These are phyloP conservation scores for Dendryphion nanum DNA, from an alignment of 2,329 filamentous ascomycete species.

Conservation along the genomic window DNA sequence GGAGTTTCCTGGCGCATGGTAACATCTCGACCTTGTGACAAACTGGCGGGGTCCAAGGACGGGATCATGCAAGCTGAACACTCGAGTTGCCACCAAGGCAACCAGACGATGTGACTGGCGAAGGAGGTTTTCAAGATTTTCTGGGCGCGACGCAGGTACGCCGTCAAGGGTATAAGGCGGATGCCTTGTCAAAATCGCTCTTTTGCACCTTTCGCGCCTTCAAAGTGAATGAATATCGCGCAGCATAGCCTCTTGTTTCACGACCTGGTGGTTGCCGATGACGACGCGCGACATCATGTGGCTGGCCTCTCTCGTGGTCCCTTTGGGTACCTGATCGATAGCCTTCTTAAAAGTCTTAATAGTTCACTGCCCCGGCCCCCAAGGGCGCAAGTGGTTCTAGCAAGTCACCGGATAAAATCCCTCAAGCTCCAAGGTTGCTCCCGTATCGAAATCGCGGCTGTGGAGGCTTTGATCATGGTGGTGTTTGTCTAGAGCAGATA, in stretches of 20 bases:
- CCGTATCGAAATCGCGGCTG: no score
- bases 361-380: no score
- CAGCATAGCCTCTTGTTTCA: neutral
- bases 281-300: neutral
- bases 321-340: no score
- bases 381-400: no score
- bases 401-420: no score
- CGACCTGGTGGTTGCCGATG: neutral
- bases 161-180: neutral
- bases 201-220: neutral
- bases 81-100: constrained; percentile 9
- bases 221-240: neutral
- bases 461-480: no score
- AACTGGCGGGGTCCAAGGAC: constrained; percentile 6
- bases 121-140: neutral
- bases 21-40: constrained; percentile 4
- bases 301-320: no score
- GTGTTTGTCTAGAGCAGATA: no score
- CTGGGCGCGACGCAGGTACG: neutral
- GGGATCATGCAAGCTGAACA: constrained; percentile 15
- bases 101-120: constrained; percentile 11
- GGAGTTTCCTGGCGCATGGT: neutral
- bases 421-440: no score
- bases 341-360: no score
- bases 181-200: neutral